These are phyloP conservation scores for Acanthamoeba castellanii DNA, from an alignment of 208 protist species.

Conservation along the genomic window DNA sequence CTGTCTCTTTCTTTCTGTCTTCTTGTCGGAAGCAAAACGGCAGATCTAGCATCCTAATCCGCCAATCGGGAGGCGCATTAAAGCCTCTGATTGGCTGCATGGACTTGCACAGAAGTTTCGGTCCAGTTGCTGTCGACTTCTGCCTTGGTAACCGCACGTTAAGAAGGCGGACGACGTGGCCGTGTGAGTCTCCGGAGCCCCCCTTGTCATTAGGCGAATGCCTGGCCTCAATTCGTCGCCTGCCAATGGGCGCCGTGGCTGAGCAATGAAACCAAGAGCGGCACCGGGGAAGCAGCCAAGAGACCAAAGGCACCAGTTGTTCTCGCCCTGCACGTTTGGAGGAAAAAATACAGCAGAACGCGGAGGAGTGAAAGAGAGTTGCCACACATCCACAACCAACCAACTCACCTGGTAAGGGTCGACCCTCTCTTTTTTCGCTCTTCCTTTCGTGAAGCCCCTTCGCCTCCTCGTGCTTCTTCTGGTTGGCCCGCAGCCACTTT, in stretches of 20 bases:
- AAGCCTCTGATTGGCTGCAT: too few species aligned
- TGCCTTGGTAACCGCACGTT: not conserved
- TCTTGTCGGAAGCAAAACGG: too few species aligned
- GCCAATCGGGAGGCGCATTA: too few species aligned
- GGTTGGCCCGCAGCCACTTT: not conserved
- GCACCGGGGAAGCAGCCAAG: not conserved
- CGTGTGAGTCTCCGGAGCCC: not conserved
- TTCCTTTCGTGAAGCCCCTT: not conserved
- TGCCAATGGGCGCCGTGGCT: not conserved
- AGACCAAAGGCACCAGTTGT: not conserved
- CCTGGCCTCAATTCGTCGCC: slow-evolving; percentile 14
- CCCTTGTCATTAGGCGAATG: not conserved
- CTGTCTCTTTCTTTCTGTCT: too few species aligned
- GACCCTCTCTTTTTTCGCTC: not conserved
- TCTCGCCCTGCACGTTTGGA: not conserved
- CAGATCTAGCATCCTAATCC: too few species aligned
- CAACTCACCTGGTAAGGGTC: not conserved
- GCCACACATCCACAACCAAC: not conserved
- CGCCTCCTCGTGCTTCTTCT: not conserved
- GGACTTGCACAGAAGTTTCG: not conserved
- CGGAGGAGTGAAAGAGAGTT: not conserved
- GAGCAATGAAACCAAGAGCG: not conserved
- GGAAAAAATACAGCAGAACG: not conserved
- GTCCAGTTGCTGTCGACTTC: too few species aligned
- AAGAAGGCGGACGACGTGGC: not conserved